phyloP scores from a whole-genome alignment of 1,284 basidiomycete species.

The Malassezia dermatis region DNA sequence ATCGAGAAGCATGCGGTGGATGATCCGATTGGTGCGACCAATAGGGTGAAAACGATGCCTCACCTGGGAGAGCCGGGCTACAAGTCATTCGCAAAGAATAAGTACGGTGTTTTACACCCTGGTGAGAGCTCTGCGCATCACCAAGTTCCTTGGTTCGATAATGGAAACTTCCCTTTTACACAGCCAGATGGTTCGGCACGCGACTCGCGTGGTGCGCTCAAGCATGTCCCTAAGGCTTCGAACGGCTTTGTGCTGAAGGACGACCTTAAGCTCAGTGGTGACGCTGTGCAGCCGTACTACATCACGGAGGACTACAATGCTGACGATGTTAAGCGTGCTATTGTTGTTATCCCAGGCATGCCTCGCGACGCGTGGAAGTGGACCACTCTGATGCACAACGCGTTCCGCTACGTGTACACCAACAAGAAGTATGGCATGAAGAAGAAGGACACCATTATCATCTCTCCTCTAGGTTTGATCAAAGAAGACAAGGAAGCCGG shows the following conservation, averaged over 20 bases:
- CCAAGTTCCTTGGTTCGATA: conserved; percentile 7
- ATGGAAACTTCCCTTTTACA: conserved; percentile 7
- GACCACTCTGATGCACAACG: conserved; percentile 30
- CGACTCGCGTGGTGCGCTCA: neutral
- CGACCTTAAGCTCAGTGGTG: neutral
- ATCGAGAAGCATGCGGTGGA: neutral
- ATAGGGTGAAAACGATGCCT: conserved; percentile 3
- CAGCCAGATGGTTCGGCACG: neutral
- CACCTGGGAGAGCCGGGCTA: neutral
- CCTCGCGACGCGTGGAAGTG: conserved; percentile 41
- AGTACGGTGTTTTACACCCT: neutral
- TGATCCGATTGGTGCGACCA: conserved; percentile 5
- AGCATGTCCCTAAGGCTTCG: neutral
- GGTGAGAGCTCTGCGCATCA: neutral
- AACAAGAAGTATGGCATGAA: conserved; percentile 12
- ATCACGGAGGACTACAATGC: conserved; percentile 21
- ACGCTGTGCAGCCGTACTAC: conserved; percentile 27
- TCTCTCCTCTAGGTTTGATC: conserved; percentile 36
- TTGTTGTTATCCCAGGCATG: conserved; percentile 35
- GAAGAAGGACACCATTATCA: conserved; percentile 24
- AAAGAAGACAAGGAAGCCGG: conserved; percentile 24
- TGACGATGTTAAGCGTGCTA: conserved; percentile 28
- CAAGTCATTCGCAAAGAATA: neutral
- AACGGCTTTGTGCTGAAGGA: neutral
- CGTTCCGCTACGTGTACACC: conserved; percentile 18